Base-by-base conservation (phyloP, 116 monocot species). In the Papilionanthe hybrid region DNA sequence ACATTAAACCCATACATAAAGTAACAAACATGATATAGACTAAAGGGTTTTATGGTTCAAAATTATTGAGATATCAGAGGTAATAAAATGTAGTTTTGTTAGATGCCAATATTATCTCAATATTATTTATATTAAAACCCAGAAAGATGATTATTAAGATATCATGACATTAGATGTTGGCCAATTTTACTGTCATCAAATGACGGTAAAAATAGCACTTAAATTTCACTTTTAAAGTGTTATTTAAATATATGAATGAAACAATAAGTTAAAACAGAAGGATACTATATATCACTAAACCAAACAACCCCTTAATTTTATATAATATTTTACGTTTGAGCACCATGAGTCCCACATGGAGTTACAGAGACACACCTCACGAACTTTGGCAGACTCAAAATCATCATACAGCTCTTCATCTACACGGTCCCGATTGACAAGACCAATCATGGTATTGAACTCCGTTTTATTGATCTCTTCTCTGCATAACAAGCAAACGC, bases 391-490 rank as follows among this genome's bases (percentile, higher is more conserved):
- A 76, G 99, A 89, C 71, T 99, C 99, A 82, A 99, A 99, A 86
- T 95, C 99, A 84, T 89, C 99, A 80, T 99, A 99, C 13, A 99
- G 82, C 25, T 79, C 95, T 88, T 86, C 86, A 84, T 99, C 95
- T 49, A 95, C 85, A n/a, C 95, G 93, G 29, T 92, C 88, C 27
- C 95, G 84, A 85, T 99, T 88, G 66, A 93, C 81, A 68, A 99
- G 99, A 47, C 99, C 99, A 80, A 95, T 95, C 95, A 99, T 93
- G 41, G 89, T 89, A 82, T 99, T 99, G 81, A 93, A 99, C 76
- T 89, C 93, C 78, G 81, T 88, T 86, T 89, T 99, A 56, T 68
- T 92, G 72, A 99, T 93, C 86, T 99, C 99, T 82, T 95, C 99
- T 78, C 99, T 99, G 76, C 27, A 48, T 72, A 1, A n/a, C 43